Percentiles rank a stretch among this genome's conserved stretches.
Evolutionary conservation across 805 yeast species (phyloP).

Genomic region (Blastobotrys peoriensis): DNA sequence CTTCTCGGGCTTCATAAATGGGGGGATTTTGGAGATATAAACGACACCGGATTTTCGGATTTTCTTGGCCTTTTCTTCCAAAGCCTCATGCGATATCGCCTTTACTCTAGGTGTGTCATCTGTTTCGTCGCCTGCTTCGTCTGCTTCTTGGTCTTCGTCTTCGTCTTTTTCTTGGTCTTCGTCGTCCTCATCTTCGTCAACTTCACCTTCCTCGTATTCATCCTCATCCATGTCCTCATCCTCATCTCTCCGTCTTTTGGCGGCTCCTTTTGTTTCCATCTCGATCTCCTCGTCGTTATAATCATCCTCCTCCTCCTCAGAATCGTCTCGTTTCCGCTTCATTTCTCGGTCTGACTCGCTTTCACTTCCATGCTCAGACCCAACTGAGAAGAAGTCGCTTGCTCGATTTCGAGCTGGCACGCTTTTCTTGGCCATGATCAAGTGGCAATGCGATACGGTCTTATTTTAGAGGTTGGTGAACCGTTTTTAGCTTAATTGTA

Average conservation of each 20-base stretch:
- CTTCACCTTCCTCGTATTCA: constrained; percentile 17
- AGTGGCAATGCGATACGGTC: too few relatives aligned
- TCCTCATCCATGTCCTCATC: constrained; percentile 11
- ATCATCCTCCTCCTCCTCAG: constrained; percentile 8
- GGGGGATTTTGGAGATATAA: constrained; percentile 87
- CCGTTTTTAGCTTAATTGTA: too few relatives aligned
- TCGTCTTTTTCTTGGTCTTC: constrained; percentile 10
- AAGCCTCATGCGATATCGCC: constrained; percentile 29
- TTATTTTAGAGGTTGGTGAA: too few relatives aligned
- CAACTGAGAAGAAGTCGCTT: constrained; percentile 8
- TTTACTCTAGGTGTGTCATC: too few relatives aligned
- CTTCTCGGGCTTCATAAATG: constrained; percentile 94
- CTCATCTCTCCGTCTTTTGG: constrained; percentile 7
- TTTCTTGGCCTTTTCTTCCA: constrained; percentile 35
- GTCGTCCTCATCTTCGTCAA: constrained; percentile 12
- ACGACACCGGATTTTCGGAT: constrained; percentile 81
- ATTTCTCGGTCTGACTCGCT: not conserved
- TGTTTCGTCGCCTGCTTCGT: constrained; percentile 4
- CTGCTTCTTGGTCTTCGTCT: constrained; percentile 3
- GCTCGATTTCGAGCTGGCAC: constrained; percentile 10
- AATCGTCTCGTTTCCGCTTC: constrained; percentile 6
- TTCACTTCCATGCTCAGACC: constrained; percentile 7
- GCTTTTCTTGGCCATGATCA: not conserved
- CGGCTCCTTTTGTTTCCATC: constrained; percentile 10
- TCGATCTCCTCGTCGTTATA: constrained; percentile 14